Conservation (phyloP, 495 filamentous ascomycete genomes). For the Hypomontagnella monticulosa region DNA sequence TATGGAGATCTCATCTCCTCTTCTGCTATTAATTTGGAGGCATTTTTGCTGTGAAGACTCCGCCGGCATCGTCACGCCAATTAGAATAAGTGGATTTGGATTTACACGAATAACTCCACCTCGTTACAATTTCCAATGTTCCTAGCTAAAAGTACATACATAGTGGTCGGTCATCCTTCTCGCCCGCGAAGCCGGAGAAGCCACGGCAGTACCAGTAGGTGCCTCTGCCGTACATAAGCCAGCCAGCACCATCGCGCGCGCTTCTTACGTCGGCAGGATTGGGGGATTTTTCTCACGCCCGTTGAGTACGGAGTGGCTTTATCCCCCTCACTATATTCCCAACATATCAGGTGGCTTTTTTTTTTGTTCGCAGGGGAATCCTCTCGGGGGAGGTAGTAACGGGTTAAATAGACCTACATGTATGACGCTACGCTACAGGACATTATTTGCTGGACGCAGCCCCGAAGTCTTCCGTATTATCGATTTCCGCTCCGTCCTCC, state of each 20-base stretch:
- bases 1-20: background rate
- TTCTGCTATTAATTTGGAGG: background rate
- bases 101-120: conserved; percentile 2
- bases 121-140: background rate
- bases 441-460: too few species aligned
- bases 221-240: background rate
- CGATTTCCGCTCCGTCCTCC: too few species aligned
- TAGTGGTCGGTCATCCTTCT: background rate
- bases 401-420: too few species aligned
- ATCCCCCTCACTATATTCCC: too few species aligned
- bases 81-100: background rate
- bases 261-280: background rate
- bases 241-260: background rate
- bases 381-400: too few species aligned
- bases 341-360: too few species aligned
- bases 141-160: background rate
- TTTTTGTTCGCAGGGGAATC: too few species aligned
- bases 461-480: too few species aligned
- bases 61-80: background rate
- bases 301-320: too few species aligned
- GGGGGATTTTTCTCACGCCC: background rate
- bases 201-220: conserved; percentile 2
- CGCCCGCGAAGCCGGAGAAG: background rate
- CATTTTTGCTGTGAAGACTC: background rate
- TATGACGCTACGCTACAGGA: too few species aligned